A percentile compares a stretch with the other conserved stretches of the same genome.
These are phyloP conservation scores for Miscanthus sacchariflorus DNA, from an alignment of 202 grass and related monocot genomes.

Conservation along the genomic window DNA sequence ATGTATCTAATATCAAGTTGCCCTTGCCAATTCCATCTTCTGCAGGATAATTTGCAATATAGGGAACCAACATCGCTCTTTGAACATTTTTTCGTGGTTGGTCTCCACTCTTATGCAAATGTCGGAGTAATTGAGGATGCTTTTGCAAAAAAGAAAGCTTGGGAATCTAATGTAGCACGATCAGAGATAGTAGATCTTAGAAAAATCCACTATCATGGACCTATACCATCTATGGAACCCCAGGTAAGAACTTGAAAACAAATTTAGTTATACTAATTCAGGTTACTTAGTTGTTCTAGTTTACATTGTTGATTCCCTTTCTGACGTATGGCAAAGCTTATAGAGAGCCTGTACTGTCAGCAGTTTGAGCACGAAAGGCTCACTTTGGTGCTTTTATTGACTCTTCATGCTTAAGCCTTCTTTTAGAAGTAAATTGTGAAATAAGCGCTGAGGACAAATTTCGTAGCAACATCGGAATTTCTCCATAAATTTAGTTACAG, in stretches of 20 bases:
- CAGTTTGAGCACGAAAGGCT: neutral
- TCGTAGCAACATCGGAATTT: neutral
- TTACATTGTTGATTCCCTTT: constrained; percentile 17
- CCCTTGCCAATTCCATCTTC: constrained; percentile 26
- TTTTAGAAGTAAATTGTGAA: neutral
- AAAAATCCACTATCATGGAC: constrained; percentile 73
- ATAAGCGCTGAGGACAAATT: constrained; percentile 5
- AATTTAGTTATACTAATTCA: constrained; percentile 15
- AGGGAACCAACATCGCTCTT: constrained; percentile 74
- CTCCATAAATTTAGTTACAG: constrained; percentile 13
- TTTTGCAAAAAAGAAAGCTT: constrained; percentile 91
- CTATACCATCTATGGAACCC: constrained; percentile 80
- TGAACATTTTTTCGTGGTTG: constrained; percentile 91
- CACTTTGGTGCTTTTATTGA: constrained; percentile 20
- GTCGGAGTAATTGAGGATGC: constrained; percentile 84
- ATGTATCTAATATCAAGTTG: constrained; percentile 15
- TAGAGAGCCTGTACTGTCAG: constrained; percentile 2
- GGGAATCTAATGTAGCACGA: constrained; percentile 71
- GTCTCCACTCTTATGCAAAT: constrained; percentile 96
- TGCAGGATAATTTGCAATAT: constrained; percentile 75
- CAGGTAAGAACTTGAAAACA: constrained; percentile 63
- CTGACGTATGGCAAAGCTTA: neutral
- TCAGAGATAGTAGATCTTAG: constrained; percentile 77
- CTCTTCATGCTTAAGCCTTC: constrained; percentile 3
- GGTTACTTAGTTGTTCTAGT: neutral